A percentile compares a stretch with the other conserved stretches of the same genome.
phyloP scores from a whole-genome alignment of 768 basidiomycete species.

The Trametes meyenii region DNA sequence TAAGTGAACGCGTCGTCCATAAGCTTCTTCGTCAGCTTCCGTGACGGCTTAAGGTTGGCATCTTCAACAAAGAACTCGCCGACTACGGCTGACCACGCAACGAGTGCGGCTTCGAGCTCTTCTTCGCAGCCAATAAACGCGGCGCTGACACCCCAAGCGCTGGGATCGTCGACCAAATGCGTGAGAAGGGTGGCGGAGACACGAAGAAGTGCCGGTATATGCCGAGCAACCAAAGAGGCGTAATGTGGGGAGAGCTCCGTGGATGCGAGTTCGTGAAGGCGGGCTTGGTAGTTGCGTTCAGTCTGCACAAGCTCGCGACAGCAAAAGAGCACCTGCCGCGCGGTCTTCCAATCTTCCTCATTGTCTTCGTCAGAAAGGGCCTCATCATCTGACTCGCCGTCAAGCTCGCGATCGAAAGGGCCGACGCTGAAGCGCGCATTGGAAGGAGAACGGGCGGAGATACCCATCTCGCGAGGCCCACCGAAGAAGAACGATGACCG shows the following conservation, averaged over 20 bases:
- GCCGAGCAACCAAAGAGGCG: constrained; percentile 52
- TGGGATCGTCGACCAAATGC: constrained; percentile 61
- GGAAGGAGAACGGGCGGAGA: constrained; percentile 13
- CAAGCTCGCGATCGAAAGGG: constrained; percentile 18
- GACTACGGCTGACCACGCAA: constrained; percentile 58
- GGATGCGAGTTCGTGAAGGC: constrained; percentile 40
- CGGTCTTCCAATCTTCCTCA: constrained; percentile 40
- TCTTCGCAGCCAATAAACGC: constrained; percentile 59
- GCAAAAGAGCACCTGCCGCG: constrained; percentile 45
- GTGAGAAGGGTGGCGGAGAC: constrained; percentile 54
- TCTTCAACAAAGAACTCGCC: constrained; percentile 42
- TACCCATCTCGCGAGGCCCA: constrained; percentile 23
- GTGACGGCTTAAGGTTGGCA: constrained; percentile 16
- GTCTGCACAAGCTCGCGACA: constrained; percentile 53
- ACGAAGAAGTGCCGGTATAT: constrained; percentile 52
- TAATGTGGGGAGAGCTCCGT: constrained; percentile 47
- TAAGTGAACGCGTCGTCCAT: constrained; percentile 6
- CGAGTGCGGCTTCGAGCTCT: constrained; percentile 56
- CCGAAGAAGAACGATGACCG: constrained; percentile 24
- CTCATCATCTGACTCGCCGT: constrained; percentile 27
- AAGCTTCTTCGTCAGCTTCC: constrained; percentile 22
- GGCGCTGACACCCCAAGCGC: constrained; percentile 63
- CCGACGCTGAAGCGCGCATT: constrained; percentile 25
- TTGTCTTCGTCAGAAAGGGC: constrained; percentile 24
- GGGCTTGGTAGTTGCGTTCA: constrained; percentile 47